Evolutionary conservation across 768 basidiomycete species (phyloP).

Genomic region (Boletus pseudopeckii): DNA sequence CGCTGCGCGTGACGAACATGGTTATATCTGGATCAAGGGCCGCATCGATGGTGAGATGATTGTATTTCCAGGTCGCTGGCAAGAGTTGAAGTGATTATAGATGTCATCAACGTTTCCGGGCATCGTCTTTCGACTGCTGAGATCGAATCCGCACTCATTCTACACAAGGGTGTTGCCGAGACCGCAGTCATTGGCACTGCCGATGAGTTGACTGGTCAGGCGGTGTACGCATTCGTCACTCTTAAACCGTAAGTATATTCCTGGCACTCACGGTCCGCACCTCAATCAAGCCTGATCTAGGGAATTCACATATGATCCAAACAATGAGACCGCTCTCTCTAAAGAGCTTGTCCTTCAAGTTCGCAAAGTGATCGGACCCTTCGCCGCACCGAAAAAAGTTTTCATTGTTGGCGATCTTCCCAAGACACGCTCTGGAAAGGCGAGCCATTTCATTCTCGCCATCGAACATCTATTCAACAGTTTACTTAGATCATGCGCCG

Average conservation of each 20-base stretch:
- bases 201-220: slow-evolving; percentile 89
- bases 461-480: not conserved
- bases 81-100: slow-evolving; percentile 34
- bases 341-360: slow-evolving; percentile 96
- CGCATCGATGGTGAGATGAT: slow-evolving; percentile 77
- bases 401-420: slow-evolving; percentile 81
- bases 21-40: slow-evolving; percentile 99
- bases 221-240: slow-evolving; percentile 92
- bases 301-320: slow-evolving; percentile 74
- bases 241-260: slow-evolving; percentile 74
- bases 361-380: slow-evolving; percentile 96
- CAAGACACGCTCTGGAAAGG: slow-evolving; percentile 95
- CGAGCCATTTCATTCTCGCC: not conserved
- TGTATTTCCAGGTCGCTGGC: not conserved
- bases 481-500: slow-evolving; percentile 79
- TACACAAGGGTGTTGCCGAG: slow-evolving; percentile 94
- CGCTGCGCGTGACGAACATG: slow-evolving; percentile 88
- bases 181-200: slow-evolving; percentile 88
- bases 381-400: slow-evolving; percentile 95
- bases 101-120: slow-evolving; percentile 98
- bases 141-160: slow-evolving; percentile 94
- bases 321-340: slow-evolving; percentile 62
- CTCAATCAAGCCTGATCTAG: slow-evolving; percentile 31
- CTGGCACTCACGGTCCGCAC: not conserved
- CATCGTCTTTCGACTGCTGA: slow-evolving; percentile 97